These are phyloP conservation scores for Hyaloscypha bicolor DNA, from an alignment of 495 filamentous ascomycete genomes.

Conservation along the genomic window DNA sequence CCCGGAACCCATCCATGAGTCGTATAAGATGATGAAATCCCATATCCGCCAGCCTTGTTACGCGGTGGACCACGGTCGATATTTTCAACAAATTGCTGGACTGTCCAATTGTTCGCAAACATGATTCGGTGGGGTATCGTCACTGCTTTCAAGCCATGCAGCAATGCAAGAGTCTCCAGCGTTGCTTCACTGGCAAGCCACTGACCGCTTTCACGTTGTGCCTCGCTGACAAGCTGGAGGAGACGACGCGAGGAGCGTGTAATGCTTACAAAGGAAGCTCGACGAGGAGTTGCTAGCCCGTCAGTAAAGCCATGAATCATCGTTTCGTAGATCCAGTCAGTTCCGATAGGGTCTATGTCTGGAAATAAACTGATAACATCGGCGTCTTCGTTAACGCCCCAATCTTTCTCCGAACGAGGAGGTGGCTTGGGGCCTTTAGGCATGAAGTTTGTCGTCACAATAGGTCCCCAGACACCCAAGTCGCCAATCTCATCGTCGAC, in stretches of 20 bases:
- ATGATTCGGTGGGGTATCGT: no score
- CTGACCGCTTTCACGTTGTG: background rate
- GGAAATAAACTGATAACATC: background rate
- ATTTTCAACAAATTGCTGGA: no score
- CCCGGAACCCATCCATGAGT: no score
- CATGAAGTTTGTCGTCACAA: constrained; percentile 8
- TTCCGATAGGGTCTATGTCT: background rate
- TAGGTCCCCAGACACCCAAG: constrained; percentile 63
- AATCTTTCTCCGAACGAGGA: background rate
- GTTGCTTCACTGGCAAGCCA: background rate
- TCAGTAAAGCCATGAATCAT: background rate
- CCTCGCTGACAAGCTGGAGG: background rate
- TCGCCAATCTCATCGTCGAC: constrained; percentile 48
- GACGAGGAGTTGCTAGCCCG: background rate
- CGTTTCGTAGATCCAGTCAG: background rate
- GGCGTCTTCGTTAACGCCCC: background rate
- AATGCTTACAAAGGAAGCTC: background rate
- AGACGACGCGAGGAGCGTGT: background rate
- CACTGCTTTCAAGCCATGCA: background rate
- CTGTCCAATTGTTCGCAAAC: no score
- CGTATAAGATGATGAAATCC: no score
- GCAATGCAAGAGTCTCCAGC: background rate
- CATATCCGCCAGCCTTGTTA: no score
- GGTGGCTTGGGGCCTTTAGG: background rate
- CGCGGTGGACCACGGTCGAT: no score